Evolutionary conservation across 257 asterid species (phyloP), one percentile per base, ranked within the genome.

Genomic region (Vinca minor): DNA sequence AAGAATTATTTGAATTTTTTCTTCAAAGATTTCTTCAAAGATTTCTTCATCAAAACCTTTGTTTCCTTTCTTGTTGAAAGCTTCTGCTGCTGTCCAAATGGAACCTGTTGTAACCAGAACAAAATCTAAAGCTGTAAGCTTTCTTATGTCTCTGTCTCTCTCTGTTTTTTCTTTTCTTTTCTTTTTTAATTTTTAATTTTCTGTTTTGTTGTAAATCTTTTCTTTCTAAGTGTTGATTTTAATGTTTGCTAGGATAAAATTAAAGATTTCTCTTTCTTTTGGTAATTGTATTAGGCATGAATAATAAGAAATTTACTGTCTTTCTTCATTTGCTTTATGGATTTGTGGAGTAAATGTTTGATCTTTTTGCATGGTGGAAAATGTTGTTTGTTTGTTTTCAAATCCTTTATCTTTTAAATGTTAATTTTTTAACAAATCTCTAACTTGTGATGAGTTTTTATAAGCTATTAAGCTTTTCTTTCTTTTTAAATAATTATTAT

Each of bases 21-120:
- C n/a, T n/a, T n/a, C n/a, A n/a, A n/a, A 77, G 78, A 76, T 64
- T 64, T 75, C 77, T 76, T 34, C 63, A n/a, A n/a, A n/a, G n/a
- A n/a, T n/a, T n/a, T n/a, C n/a, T n/a, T n/a, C n/a, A n/a, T 71
- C 82, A 4, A 87, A 72, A 74, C 82, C 82, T 42, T 71, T 68
- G 3, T 0, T 31, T 64, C 79, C 72, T 53, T 58, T 79, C 41
- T 50, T 77, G 46, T 69, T 84, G 15, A 78, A 65, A 74, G 81
- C 89, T 49, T 83, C 88, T 64, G 63, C 77, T 54, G 46, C 70
- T 69, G 45, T 62, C 23, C 84, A 74, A 36, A 59, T 63, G 47
- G 78, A 81, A 61, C 73, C 85, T 69, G 77, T 72, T 38, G 66
- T 74, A 47, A 66, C 73, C 25, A 75, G 64, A 26, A 21, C 8